Evolutionary conservation across 2,329 filamentous ascomycete species (phyloP).

Genomic region (Colletotrichum noveboracense): DNA sequence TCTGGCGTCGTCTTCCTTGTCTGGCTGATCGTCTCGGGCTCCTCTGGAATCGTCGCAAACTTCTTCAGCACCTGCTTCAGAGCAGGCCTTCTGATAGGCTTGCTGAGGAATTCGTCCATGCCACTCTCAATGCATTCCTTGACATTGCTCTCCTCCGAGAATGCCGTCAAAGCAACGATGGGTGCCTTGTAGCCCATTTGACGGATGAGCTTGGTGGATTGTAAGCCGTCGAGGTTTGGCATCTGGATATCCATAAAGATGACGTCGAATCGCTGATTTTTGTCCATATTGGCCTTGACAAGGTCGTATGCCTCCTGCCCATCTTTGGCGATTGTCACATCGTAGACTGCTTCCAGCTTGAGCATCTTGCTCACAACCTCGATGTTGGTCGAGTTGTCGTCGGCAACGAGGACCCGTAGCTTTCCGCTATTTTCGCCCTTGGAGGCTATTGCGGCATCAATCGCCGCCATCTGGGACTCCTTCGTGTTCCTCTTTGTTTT

Average conservation of each 20-base stretch:
- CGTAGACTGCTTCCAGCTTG: constrained; percentile 80
- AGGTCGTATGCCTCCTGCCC: constrained; percentile 87
- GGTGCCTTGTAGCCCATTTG: constrained; percentile 86
- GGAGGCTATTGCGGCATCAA: constrained; percentile 67
- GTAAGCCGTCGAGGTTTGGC: constrained; percentile 89
- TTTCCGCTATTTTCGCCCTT: constrained; percentile 64
- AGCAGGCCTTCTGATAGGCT: constrained; percentile 80
- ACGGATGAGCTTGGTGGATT: constrained; percentile 84
- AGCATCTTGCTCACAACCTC: constrained; percentile 67
- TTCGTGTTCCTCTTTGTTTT: constrained; percentile 45
- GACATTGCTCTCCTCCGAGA: constrained; percentile 88
- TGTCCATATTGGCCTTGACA: constrained; percentile 82
- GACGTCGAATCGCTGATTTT: constrained; percentile 76
- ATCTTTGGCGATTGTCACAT: constrained; percentile 87
- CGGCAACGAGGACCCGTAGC: constrained; percentile 84
- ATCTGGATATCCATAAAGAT: constrained; percentile 98
- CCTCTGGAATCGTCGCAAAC: constrained; percentile 81
- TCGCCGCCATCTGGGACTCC: constrained; percentile 65
- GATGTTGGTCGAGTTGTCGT: constrained; percentile 66
- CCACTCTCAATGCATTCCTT: constrained; percentile 86
- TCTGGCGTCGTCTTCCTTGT: constrained; percentile 36
- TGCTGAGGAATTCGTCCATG: constrained; percentile 87
- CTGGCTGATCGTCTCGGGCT: constrained; percentile 52
- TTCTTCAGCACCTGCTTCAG: constrained; percentile 87
- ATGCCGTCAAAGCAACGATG: constrained; percentile 90